phyloP scores from a whole-genome alignment of 352 stramenopile species.

The Pythium folliculosum region DNA sequence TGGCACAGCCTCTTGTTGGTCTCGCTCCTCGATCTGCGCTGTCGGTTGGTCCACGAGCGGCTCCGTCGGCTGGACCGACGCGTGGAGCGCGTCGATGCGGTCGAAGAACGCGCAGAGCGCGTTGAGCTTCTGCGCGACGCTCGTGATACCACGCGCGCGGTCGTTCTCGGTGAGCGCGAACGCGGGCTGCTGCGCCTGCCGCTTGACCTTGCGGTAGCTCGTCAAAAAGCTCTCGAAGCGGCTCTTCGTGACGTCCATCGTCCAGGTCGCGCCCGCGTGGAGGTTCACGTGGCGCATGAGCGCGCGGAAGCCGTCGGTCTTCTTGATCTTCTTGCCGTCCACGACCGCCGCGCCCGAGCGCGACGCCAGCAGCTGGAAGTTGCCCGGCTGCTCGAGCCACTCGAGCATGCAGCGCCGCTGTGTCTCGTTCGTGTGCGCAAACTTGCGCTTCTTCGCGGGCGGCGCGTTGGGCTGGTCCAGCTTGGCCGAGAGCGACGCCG shows the following conservation, averaged over 20 bases:
- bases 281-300: slow-evolving; percentile 56
- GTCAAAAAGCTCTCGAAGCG: slow-evolving; percentile 61
- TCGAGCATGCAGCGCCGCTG: slow-evolving; percentile 54
- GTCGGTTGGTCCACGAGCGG: not conserved
- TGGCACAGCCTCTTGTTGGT: not conserved
- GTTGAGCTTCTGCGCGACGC: slow-evolving; percentile 27
- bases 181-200: slow-evolving; percentile 12
- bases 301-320: slow-evolving; percentile 53
- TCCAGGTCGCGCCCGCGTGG: slow-evolving; percentile 39
- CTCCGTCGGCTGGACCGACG: not conserved
- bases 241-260: slow-evolving; percentile 49
- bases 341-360: slow-evolving; percentile 3
- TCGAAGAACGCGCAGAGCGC: slow-evolving; percentile 31
- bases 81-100: slow-evolving; percentile 32
- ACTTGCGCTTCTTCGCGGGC: slow-evolving; percentile 40
- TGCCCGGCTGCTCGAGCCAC: slow-evolving; percentile 50
- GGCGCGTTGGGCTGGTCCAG: not conserved
- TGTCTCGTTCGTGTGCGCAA: slow-evolving; percentile 47
- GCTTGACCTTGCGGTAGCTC: slow-evolving; percentile 41
- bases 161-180: slow-evolving; percentile 29
- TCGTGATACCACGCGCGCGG: slow-evolving; percentile 24
- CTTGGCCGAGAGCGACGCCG: not conserved
- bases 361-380: slow-evolving; percentile 48
- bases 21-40: not conserved
- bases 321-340: slow-evolving; percentile 41